These are phyloP conservation scores for Aspergillus uvarum DNA, from an alignment of 2,329 filamentous ascomycete genomes.

Conservation along the genomic window DNA sequence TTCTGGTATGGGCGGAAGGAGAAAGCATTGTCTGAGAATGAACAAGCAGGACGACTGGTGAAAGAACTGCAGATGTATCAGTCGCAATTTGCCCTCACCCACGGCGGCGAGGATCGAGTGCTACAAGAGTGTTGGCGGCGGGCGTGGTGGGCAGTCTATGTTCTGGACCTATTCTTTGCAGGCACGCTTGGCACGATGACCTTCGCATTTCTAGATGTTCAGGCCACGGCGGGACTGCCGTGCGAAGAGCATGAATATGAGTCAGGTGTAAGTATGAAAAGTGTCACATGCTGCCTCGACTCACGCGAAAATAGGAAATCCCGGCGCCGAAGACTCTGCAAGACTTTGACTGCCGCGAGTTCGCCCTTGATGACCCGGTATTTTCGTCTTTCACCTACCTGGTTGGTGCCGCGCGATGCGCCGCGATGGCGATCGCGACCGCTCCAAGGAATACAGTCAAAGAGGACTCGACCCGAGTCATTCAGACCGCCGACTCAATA, in stretches of 20 bases:
- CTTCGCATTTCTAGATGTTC: slow-evolving; percentile 23
- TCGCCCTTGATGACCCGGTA: slow-evolving; percentile 18
- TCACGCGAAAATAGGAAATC: slow-evolving; percentile 1
- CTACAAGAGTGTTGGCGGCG: slow-evolving; percentile 48
- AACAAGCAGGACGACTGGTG: slow-evolving; percentile 22
- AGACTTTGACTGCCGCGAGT: slow-evolving; percentile 36
- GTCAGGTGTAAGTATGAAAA: slow-evolving; percentile 21
- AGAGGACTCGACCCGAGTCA: slow-evolving; percentile 28
- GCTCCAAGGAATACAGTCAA: slow-evolving; percentile 18
- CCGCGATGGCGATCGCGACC: slow-evolving; percentile 27
- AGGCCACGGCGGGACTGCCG: slow-evolving; percentile 29
- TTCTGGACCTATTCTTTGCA: slow-evolving; percentile 75
- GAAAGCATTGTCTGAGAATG: slow-evolving; percentile 20
- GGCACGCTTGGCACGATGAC: slow-evolving; percentile 49
- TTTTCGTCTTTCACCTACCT: slow-evolving; percentile 40
- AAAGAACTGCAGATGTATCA: slow-evolving; percentile 25
- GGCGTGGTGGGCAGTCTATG: slow-evolving; percentile 52
- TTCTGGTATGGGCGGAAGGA: slow-evolving; percentile 27
- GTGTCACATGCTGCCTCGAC: slow-evolving; percentile 1
- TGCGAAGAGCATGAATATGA: slow-evolving; percentile 37
- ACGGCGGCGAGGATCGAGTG: slow-evolving; percentile 54
- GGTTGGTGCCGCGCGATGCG: slow-evolving; percentile 29
- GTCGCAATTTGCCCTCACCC: slow-evolving; percentile 36
- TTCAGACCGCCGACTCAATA: slow-evolving; percentile 38
- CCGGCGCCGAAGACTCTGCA: slow-evolving; percentile 28